Evolutionary conservation across 805 yeast species (phyloP), one percentile per base, ranked within the genome.

Genomic region (Suhomyces tanzawaensis): DNA sequence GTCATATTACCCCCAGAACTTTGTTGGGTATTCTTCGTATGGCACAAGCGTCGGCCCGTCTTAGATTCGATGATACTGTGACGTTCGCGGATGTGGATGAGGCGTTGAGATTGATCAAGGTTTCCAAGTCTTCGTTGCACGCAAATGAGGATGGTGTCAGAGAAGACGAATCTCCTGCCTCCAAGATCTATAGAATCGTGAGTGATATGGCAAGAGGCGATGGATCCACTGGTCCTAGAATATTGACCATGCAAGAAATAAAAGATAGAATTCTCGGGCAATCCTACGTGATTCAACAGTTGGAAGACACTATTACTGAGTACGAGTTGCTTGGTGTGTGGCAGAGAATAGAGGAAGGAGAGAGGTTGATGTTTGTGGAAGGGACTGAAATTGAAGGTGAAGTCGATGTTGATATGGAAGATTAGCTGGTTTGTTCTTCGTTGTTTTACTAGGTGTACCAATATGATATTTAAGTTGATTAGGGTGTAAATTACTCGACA

Each of bases 1-100:
- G 90, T 32, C 97, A 90, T 63, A 84, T 95, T 15, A 90, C 99
- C 1, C 97, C 98, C 41, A 82, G 99, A 71, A 89, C 98, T 2
- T 72, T 93, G 45, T 72, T 93, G 41, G 98, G 93, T 50, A 82
- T 95, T 34, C 67, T 93, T 49, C 82, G 99, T 67, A 72, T 93
- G 74, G 77, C 99, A 1, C 98, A 91, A 66, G 99, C 97, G 1
- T 72, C 86, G 46, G 98, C 99, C 0, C 76, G 96, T 52, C 72
- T 93, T 41, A 75, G 97, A 55, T 87, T 93, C 58, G 81, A 82
- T 41, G 73, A 82, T 45, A 64, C 56, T 14, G 98, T 93, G 6
- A 72, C 70, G 22, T 65, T 72, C 29, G 85, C 78, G 41, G 98
- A 93, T 62, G 96, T 93, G 28, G 98, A 93, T 55, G 99, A 93